Percentiles rank a stretch among this genome's conserved stretches.
These are phyloP conservation scores for Cylindricascospora bacillispora DNA, from an alignment of 1,139 yeast genomes.

Conservation along the genomic window DNA sequence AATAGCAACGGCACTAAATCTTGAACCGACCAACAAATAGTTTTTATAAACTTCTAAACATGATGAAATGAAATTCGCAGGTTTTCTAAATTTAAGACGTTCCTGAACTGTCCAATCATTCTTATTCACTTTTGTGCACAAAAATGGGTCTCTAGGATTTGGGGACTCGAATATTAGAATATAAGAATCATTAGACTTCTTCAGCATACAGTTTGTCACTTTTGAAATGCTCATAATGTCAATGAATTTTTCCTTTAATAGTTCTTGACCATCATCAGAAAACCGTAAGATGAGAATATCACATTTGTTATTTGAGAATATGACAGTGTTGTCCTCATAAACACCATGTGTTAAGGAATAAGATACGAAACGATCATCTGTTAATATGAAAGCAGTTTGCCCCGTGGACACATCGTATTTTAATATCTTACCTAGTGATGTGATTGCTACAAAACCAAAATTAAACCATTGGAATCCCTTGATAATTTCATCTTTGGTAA, in stretches of 20 bases:
- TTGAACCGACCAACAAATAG: slow-evolving; percentile 52
- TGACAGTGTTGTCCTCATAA: slow-evolving; percentile 29
- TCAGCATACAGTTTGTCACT: slow-evolving; percentile 37
- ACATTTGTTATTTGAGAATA: slow-evolving; percentile 44
- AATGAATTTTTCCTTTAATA: slow-evolving; percentile 8
- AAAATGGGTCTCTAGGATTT: slow-evolving; percentile 45
- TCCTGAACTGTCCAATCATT: slow-evolving; percentile 26
- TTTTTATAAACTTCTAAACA: slow-evolving; percentile 34
- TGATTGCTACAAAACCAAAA: slow-evolving; percentile 38
- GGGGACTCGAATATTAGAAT: slow-evolving; percentile 51
- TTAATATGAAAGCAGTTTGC: slow-evolving; percentile 27
- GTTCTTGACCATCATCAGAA: slow-evolving; percentile 17
- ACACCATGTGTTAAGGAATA: slow-evolving; percentile 43
- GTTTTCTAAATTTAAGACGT: slow-evolving; percentile 24
- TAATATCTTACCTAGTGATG: slow-evolving; percentile 50
- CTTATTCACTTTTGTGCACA: too few species aligned
- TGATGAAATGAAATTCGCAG: slow-evolving; percentile 48
- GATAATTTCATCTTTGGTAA: slow-evolving; percentile 41
- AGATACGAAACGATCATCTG: slow-evolving; percentile 29
- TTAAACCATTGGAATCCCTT: slow-evolving; percentile 45
- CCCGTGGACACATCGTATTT: slow-evolving; percentile 20
- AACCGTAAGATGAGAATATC: slow-evolving; percentile 37
- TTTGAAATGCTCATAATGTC: slow-evolving; percentile 29
- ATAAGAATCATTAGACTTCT: slow-evolving; percentile 18
- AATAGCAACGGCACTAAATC: slow-evolving; percentile 53